Base-by-base conservation (phyloP, 306 rosid genomes). In the Chamaecrista fasciculata region DNA sequence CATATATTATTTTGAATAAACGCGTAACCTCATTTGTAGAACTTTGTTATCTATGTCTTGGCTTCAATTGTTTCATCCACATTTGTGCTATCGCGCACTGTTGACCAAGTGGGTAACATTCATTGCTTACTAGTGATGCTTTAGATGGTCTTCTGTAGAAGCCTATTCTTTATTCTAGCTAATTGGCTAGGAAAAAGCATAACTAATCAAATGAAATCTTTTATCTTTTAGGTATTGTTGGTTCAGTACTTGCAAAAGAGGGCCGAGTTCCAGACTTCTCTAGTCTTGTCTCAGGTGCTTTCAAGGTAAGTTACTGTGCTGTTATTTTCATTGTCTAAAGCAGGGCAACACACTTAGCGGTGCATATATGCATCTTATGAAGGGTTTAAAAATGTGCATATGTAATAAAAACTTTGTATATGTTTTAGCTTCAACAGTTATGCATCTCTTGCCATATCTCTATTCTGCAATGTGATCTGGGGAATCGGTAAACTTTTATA, bases 231-330 rank as follows among this genome's bases (percentile, higher is more conserved):
- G 99, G 99, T 67, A 34, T 95, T 71, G 71, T 85, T 69, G 99
- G 99, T 66, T 91, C 97, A 21, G 86, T 83, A 39, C 71, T 95
- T 71, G 99, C 89, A 11, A 87, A 91, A 70, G 99, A 95, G 73
- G 96, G 95, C 39, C 76, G 88, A 10, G 19, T 85, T 5, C 69
- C 89, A 3, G 85, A 82, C 37, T 79, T 86, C 19, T 84, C 95
- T 56, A 84, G 83, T 83, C 12, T 87, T 2, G 76, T 86, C 23
- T 85, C 99, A 1, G 92, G 97, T 69, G 93, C 96, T 66, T 83
- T 81, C 60, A 91, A 89, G 97, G 99, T 95, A 77, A 55, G 83
- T 36, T 78, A 50, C 67, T 58, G 4, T 65, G 64, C 20, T 50
- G 19, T 50, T 18, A 14, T 53, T 70, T 70, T 51, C 12, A 2